Conservation (phyloP, 192 early-diverging fungal genomes). For the Entomortierella lignicola region DNA sequence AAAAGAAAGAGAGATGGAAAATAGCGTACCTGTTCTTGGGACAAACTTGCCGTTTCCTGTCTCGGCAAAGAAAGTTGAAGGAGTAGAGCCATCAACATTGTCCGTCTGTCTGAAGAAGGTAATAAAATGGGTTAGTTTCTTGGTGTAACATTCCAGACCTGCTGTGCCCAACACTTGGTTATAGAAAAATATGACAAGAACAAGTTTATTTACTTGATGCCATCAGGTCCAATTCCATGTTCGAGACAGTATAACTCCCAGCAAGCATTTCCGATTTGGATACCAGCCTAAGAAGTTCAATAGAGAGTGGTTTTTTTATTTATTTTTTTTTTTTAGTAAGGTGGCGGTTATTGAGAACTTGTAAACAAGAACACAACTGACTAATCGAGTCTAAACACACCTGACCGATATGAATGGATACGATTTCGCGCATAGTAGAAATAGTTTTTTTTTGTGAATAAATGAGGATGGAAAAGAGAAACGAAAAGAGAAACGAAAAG, state of each 20-base stretch:
- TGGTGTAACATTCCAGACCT: background rate
- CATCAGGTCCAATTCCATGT: conserved; percentile 98
- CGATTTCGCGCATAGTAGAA: conserved; percentile 5
- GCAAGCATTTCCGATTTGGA: conserved; percentile 99
- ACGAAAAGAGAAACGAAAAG: no score
- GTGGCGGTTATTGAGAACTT: no score
- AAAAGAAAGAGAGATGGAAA: background rate
- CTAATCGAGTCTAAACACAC: background rate
- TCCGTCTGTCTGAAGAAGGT: conserved; percentile 77
- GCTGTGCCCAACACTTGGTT: no score
- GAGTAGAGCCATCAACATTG: conserved; percentile 85
- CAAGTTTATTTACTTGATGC: conserved; percentile 64
- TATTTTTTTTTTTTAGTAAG: background rate
- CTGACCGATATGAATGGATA: conserved; percentile 13
- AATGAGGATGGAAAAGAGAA: background rate
- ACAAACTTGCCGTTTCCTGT: conserved; percentile 99
- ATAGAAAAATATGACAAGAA: background rate
- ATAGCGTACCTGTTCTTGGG: conserved; percentile 80
- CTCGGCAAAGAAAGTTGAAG: conserved; percentile 99
- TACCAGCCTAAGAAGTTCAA: conserved; percentile 81
- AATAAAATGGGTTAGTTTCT: no score
- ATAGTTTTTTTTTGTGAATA: background rate
- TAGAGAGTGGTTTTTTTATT: background rate
- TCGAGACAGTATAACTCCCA: conserved; percentile 98
- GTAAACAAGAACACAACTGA: no score